These are phyloP conservation scores for Thozetella sp. DNA, from an alignment of 495 filamentous ascomycete genomes.

Conservation along the genomic window DNA sequence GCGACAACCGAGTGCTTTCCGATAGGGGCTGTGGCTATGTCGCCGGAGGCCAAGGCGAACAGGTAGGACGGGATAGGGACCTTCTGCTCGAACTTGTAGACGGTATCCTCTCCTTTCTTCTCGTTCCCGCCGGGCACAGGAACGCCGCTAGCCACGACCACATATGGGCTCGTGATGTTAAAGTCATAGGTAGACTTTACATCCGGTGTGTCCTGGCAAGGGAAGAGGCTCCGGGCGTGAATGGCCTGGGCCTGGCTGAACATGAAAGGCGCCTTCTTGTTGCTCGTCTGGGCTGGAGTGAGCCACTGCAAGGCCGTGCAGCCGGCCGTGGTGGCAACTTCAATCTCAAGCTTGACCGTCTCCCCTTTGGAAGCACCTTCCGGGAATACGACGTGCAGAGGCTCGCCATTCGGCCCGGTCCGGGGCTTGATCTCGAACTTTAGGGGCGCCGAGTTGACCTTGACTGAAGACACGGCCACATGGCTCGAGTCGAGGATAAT, in stretches of 20 bases:
- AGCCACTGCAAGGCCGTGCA: constrained; percentile 96
- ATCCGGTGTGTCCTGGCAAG: constrained; percentile 95
- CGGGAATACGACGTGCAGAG: constrained; percentile 72
- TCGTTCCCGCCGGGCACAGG: constrained; percentile 54
- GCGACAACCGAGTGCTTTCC: constrained; percentile 83
- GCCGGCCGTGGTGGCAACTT: constrained; percentile 71
- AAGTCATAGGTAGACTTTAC: constrained; percentile 91
- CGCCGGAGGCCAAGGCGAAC: constrained; percentile 88
- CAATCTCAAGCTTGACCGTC: constrained; percentile 62
- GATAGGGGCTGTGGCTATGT: constrained; percentile 81
- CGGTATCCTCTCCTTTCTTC: constrained; percentile 47
- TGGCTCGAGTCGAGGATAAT: constrained; percentile 87
- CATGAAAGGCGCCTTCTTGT: constrained; percentile 94
- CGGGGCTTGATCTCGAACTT: constrained; percentile 72
- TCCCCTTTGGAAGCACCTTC: constrained; percentile 62
- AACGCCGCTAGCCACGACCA: constrained; percentile 86
- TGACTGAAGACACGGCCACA: constrained; percentile 69
- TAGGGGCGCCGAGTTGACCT: constrained; percentile 52
- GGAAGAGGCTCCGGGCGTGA: constrained; percentile 88
- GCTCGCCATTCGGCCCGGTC: constrained; percentile 75
- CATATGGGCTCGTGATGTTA: constrained; percentile 81
- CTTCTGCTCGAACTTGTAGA: constrained; percentile 84
- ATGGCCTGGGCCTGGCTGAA: constrained; percentile 99
- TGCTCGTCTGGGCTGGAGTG: constrained; percentile 85
- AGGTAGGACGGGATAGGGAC: constrained; percentile 94